phyloP scores from a whole-genome alignment of 257 asterid genomes.

The Solanum verrucosum region DNA sequence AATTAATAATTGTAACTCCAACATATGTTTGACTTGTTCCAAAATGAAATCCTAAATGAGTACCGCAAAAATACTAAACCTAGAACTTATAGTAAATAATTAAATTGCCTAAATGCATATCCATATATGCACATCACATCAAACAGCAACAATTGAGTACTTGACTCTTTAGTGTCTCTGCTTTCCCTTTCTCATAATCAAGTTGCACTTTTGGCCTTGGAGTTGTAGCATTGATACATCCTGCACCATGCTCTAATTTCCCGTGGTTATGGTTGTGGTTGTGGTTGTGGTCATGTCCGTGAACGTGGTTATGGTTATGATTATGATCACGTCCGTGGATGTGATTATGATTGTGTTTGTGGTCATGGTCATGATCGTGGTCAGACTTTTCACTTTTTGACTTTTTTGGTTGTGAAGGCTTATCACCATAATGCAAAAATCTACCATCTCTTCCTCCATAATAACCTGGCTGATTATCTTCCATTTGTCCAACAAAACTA shows the following conservation, averaged over 20 bases:
- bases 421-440: neutral
- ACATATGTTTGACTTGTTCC: neutral
- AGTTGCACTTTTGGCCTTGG: neutral
- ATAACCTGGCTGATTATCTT: neutral
- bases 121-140: neutral
- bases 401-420: neutral
- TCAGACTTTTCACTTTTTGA: neutral
- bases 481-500: neutral
- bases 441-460: neutral
- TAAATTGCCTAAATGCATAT: neutral
- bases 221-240: neutral
- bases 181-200: neutral
- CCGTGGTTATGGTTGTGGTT: neutral
- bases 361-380: neutral
- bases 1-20: neutral
- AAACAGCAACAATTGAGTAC: neutral
- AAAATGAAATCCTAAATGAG: neutral
- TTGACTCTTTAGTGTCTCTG: neutral
- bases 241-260: neutral
- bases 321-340: neutral
- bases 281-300: neutral
- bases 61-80: too few species aligned
- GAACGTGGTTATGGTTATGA: neutral
- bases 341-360: neutral
- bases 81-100: neutral